Conservation (phyloP, 257 asterid genomes). For the Solanum ossicruentum region DNA sequence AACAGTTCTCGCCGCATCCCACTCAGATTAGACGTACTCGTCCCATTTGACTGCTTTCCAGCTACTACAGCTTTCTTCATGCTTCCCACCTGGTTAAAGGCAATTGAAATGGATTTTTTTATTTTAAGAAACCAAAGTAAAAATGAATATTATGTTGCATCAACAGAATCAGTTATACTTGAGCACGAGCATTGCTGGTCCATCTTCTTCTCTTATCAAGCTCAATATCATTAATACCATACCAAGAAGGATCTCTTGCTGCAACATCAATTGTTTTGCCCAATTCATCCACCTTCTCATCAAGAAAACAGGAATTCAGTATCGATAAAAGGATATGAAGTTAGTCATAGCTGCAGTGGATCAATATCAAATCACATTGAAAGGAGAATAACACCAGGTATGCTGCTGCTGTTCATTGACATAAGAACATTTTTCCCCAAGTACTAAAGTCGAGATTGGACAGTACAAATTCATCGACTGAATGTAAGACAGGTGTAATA, state of each 20-base stretch:
- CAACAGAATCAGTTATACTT: constrained; percentile 32
- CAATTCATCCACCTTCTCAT: constrained; percentile 92
- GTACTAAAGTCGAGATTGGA: not conserved
- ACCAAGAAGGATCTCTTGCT: constrained; percentile 67
- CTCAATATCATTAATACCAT: constrained; percentile 68
- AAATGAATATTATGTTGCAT: not conserved
- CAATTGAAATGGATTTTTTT: not conserved
- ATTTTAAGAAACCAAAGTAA: not conserved
- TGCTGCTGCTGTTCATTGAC: not conserved
- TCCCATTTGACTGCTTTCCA: constrained; percentile 47
- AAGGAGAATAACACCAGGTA: not conserved
- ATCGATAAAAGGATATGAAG: constrained; percentile 3
- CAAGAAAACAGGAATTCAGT: constrained; percentile 41
- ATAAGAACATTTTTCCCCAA: not conserved
- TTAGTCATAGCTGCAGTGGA: not conserved
- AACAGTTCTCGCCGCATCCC: constrained; percentile 86
- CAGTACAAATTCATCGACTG: not conserved
- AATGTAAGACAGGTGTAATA: not conserved
- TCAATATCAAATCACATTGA: not conserved
- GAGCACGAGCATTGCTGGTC: constrained; percentile 82
- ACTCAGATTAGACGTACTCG: constrained; percentile 54
- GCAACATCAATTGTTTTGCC: constrained; percentile 86
- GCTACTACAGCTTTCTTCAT: constrained; percentile 54
- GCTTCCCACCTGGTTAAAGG: constrained; percentile 48
- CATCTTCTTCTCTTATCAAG: constrained; percentile 85